Base-by-base conservation (phyloP, 2,329 filamentous ascomycete genomes). In the Helminthosporium solani region DNA sequence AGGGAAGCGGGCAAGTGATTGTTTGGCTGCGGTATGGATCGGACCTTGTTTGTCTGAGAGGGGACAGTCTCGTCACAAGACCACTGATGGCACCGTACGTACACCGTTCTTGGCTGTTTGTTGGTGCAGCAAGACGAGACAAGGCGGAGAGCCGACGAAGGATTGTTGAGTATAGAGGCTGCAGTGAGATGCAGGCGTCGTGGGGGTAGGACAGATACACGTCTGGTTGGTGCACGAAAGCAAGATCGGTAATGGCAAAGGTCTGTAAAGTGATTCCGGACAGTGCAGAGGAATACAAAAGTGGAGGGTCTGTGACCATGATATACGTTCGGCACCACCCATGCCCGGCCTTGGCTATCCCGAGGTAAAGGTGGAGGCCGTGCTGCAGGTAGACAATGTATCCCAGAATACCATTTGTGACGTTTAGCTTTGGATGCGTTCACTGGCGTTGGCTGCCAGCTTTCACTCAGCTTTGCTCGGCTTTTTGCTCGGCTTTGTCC, bases 321-420 rank as follows among this genome's bases (percentile, higher is more conserved):
- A 68, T 69, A 69, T 70, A 69, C 50, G 23, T 50, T 63, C 59
- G 61, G 44, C 49, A 46, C 39, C 44, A 55, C 56, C 63, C 60
- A 52, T 56, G 57, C 52, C 49, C 41, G 51, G 47, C 42, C 49
- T 25, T 25, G 49, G 53, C 54, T 58, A 54, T 53, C 48, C 49
- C 44, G 46, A 21, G 44, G 45, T 47, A 53, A 49, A 61, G 56
- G 55, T 54, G 56, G 54, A 62, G 57, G 57, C 52, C 56, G 57
- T 58, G 54, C 53, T 50, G 50, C 57, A 9, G 9, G 9, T 25
- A 25, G 9, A 6, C 53, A 53, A 6, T 57, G 58, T 53, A 52
- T 56, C 46, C 58, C 25, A 7, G 25, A 12, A 31, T 31, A 31
- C 58, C 57, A 55, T 50, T 52, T 50, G 45, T 49, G 48, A 48